Evolutionary conservation across 331 rosid species (phyloP), one percentile per base, ranked within the genome.

Genomic region (Malus hybrid): DNA sequence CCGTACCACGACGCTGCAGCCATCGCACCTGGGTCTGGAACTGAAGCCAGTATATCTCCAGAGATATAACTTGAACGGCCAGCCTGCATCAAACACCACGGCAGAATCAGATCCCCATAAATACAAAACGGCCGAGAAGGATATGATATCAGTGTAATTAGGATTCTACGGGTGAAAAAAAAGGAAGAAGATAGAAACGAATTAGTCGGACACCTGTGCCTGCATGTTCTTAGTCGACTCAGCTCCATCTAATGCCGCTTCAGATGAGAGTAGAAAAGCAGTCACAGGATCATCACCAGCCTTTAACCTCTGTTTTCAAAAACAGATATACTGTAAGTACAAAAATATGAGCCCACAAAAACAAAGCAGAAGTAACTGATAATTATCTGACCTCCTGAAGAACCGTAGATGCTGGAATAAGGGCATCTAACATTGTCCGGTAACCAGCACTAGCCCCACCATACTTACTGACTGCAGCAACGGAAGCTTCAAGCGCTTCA

Each of bases 1-100:
- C 80, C 76, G 83, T 90, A 95, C 99, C 99, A 95, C 5, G 97
- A 26, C 0, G 97, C 98, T 4, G 83, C 97, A 70, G 96, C 99
- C 96, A 92, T 89, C 34, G 99, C 99, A 63, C 99, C 99, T 4
- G 99, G 99, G 66, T 95, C 99, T 11, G 99, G 97, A 73, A 89
- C 91, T 15, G 93, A 75, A 36, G 93, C 82, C 18, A 90, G 96
- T 34, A 69, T 79, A 75, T 90, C 98, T 20, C 71, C 84, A 13
- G 93, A 50, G 24, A 92, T 81, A 63, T 92, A 92, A 22, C 89
- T 81, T 44, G 99, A 82, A 42, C 97, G 96, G 29, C 99, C 99
- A 63, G 99, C 97, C 99, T 94, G 75, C 87, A 83, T 20, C 72
- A 66, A 33, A 57, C 63, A 64, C 33, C 66, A 52, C 33, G 22